Base-by-base conservation (phyloP, 495 filamentous ascomycete genomes). In the Tuber indicum region DNA sequence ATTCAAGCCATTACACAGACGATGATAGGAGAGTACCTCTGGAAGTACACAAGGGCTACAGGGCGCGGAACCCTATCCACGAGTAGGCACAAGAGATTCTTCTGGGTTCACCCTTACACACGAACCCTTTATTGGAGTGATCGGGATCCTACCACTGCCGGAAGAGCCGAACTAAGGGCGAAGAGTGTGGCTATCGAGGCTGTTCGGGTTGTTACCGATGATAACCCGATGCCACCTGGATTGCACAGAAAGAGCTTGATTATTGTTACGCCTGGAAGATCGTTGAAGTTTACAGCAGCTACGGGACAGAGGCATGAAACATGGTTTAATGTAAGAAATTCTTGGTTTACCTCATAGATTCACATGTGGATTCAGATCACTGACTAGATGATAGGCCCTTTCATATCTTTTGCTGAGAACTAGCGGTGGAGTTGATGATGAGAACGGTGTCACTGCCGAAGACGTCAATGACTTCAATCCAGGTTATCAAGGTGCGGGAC, bases 1-100 rank as follows among this genome's bases (percentile, higher is more conserved):
- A 98, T 99, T 76, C 95, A 98, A 86, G 96, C 96, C 70, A 98
- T 99, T 78, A 98, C 96, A 9, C 96, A 99, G 85, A 99, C 96
- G 17, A 99, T 99, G 96, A 98, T 98, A 82, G 96, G 96, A 74
- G 96, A 99, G 83, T 98, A 94, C 84, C 88, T 98, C 23, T 99
- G 96, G 96, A 99, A 99, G 83, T 99, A 99, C 85, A 98, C 95
- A 1, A 91, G 96, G 77, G 96, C 93, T 85, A 88, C 94, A 76
- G 94, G 94, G 26, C 91, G 94, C 7, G 91, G 89, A 74, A 91
- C 93, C 71, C 90, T 97, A 85, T 98, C 95, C 7, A 90, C 89
- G 75, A 97, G 93, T 49, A 88, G 96, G 70, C 96, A 99, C 84
- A 90, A 93, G 47, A 91, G 96, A 43, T 99, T 97, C 86, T 99